Base-by-base conservation (phyloP, 169 alveolate genomes). In the Ichthyophthirius multifiliis region DNA sequence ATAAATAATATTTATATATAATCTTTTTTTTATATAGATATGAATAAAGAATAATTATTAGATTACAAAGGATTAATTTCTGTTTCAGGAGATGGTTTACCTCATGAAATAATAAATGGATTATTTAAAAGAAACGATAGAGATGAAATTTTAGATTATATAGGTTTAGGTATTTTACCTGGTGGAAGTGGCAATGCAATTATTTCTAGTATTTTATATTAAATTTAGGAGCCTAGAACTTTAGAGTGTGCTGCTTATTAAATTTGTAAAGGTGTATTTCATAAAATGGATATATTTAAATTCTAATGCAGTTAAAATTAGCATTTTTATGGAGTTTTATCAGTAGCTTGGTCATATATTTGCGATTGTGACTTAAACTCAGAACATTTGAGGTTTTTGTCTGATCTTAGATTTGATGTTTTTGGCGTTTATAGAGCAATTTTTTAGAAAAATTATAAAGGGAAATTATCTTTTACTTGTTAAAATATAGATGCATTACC, bases 131-230 rank as follows among this genome's bases (percentile, higher is more conserved):
- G 93, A 47, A 15, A 65, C 5, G 93, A 89, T 74, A 20, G 37
- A 37, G 41, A 63, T 12, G 41, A 75, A 0, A 27, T 75, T 3
- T 48, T 48, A 13, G 32, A 46, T 5, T 74, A 75, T 9, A 32
- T 85, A 1, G 74, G 82, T 5, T 35, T 89, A 5, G 89, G 89
- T 18, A 55, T 74, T 30, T 63, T 89, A 12, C 93, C 93, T n/a
- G 93, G 91, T 18, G 93, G 93, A 10, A 45, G 90, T 32, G 85
- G 89, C 39, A 81, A 89, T 71, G 93, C 89, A 12, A 47, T 84
- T 0, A 83, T 65, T 5, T 82, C 84, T 47, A 65, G 84, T 7
- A 76, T 89, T 2, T 32, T 74, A 2, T 31, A 35, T 65, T 23
- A 65, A 27, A 47, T 79, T 12, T 76, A 77, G 20, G 93, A 87